Base-by-base conservation (phyloP, 371 early-diverging fungal species). In the Funneliformis caledonium region DNA sequence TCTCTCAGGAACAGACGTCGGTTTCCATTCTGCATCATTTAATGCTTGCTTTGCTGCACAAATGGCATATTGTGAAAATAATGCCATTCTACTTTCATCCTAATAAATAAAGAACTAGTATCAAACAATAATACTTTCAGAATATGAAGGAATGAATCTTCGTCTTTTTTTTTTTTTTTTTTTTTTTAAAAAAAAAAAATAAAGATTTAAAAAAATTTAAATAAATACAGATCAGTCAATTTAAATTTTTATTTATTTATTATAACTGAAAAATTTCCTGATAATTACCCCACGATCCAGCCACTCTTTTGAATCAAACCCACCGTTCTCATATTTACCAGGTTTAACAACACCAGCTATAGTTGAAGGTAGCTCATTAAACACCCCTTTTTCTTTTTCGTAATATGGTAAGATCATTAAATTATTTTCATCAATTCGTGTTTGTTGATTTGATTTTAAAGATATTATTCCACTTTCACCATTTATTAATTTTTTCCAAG, bases 1-100 rank as follows among this genome's bases (percentile, higher is more conserved):
- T 81, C 89, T 89, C 77, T 92, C 88, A 9, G 84, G 85, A 67
- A 90, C 89, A 1, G 89, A 83, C 1, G 90, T 86, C 2, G 67
- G 77, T 0, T 89, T 86, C 95, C 94, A 96, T 8, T 88, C 87
- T 8, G 97, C 94, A 83, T 97, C 97, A 2, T 84, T 77, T 43
- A 98, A 85, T 2, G 98, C 98, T 88, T 96, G 93, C 50, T 91
- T 88, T 1, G 97, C 94, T 11, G 96, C 96, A 4, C 91, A 87
- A 80, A 95, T 89, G 2, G 97, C 97, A 84, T 91, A 97, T 82
- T 96, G 96, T 48, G 97, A 94, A 85, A 97, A 96, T 26, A 88
- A 82, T 3, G 96, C 91, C 91, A 95, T 93, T 22, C 91, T 89
- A 45, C 92, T 86, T 61, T 91, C 89, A 81, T 97, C 96, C 95